Evolutionary conservation across 345 rosid genomes (phyloP).

Genomic region (Eucalyptus pumila): DNA sequence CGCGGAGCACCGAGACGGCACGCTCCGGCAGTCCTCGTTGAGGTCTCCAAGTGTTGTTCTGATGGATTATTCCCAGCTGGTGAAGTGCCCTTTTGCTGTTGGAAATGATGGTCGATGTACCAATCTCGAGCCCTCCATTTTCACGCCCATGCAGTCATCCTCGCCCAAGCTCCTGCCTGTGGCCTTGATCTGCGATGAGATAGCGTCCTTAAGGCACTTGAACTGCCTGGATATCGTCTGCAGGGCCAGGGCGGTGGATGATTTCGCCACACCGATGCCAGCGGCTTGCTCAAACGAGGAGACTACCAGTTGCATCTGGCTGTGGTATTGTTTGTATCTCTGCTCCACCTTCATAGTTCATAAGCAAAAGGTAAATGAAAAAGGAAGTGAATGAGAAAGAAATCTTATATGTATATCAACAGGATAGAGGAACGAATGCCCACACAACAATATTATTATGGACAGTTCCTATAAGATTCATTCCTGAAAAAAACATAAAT

Average conservation of each 20-base stretch:
- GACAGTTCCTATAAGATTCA: background rate
- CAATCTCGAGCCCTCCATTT: slow-evolving; percentile 30
- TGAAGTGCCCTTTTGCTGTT: slow-evolving; percentile 42
- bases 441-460: background rate
- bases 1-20: slow-evolving; percentile 60
- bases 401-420: background rate
- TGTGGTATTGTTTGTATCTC: slow-evolving; percentile 57
- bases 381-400: background rate
- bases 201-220: slow-evolving; percentile 55
- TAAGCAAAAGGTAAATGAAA: background rate
- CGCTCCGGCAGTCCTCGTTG: slow-evolving; percentile 82
- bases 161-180: slow-evolving; percentile 48
- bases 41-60: slow-evolving; percentile 59
- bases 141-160: slow-evolving; percentile 33
- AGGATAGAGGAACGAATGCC: background rate
- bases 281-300: slow-evolving; percentile 57
- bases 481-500: background rate
- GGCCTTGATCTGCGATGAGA: slow-evolving; percentile 40
- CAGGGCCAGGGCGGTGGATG: slow-evolving; percentile 58
- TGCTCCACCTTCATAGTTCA: slow-evolving; percentile 42
- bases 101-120: slow-evolving; percentile 38
- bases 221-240: slow-evolving; percentile 70
- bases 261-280: slow-evolving; percentile 46
- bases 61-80: slow-evolving; percentile 41
- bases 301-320: slow-evolving; percentile 49